Evolutionary conservation across 2,329 filamentous ascomycete species (phyloP).

Genomic region (Colletotrichum caudatum): DNA sequence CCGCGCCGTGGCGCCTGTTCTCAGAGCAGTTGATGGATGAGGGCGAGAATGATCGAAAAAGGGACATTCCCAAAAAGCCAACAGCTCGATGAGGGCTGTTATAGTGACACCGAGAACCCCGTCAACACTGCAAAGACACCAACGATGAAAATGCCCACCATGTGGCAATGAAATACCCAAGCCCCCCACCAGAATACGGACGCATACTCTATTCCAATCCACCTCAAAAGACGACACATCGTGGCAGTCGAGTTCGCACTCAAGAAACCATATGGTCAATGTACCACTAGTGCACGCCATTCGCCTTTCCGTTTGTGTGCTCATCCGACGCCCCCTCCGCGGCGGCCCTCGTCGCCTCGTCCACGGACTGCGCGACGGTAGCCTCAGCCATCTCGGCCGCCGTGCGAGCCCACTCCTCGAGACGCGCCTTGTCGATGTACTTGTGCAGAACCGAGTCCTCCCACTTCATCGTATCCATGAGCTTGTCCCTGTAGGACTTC

Average conservation of each 20-base stretch:
- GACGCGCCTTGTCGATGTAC: slow-evolving; percentile 74
- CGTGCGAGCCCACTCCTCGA: slow-evolving; percentile 74
- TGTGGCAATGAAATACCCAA: not conserved
- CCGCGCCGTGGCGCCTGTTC: slow-evolving; percentile 1
- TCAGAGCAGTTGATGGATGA: not conserved
- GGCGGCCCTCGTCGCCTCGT: slow-evolving; percentile 45
- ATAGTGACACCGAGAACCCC: slow-evolving; percentile 10
- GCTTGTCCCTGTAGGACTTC: slow-evolving; percentile 72
- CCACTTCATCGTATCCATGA: slow-evolving; percentile 77
- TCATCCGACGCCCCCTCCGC: slow-evolving; percentile 19
- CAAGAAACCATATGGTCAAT: not conserved
- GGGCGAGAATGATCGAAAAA: not conserved
- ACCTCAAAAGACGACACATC: not conserved
- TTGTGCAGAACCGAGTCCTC: slow-evolving; percentile 77
- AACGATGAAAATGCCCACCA: not conserved
- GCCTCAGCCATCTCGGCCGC: slow-evolving; percentile 54
- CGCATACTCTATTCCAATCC: not conserved
- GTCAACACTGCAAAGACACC: not conserved
- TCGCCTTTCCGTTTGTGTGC: slow-evolving; percentile 39
- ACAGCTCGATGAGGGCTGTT: slow-evolving; percentile 3
- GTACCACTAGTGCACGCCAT: slow-evolving; percentile 32
- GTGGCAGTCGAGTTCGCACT: not conserved
- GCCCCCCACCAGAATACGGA: not conserved
- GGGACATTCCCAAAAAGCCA: not conserved
- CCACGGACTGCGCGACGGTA: slow-evolving; percentile 50